Evolutionary conservation across 164 flowering plant species (phyloP).

Genomic region (Chimonanthus praecox): DNA sequence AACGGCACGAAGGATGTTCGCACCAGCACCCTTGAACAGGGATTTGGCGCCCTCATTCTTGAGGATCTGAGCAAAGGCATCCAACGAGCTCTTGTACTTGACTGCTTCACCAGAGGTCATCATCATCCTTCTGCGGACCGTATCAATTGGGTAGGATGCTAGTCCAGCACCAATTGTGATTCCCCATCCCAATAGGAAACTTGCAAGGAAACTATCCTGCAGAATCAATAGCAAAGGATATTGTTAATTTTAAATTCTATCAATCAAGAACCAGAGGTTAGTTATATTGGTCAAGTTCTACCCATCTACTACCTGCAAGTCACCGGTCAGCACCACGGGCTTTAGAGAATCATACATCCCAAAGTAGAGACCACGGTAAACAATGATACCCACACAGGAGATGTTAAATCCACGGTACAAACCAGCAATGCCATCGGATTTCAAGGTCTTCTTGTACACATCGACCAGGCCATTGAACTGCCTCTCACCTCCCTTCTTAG

Average conservation of each 20-base stretch:
- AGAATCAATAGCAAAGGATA: constrained; percentile 1
- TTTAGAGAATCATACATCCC: constrained; percentile 20
- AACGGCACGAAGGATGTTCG: constrained; percentile 44
- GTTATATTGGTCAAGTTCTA: no score
- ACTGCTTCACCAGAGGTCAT: constrained; percentile 48
- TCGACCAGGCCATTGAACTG: constrained; percentile 17
- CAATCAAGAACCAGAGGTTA: not conserved
- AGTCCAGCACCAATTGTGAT: constrained; percentile 51
- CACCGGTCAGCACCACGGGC: constrained; percentile 12
- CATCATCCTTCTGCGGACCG: constrained; percentile 47
- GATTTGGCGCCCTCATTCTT: constrained; percentile 42
- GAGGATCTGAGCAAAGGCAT: constrained; percentile 31
- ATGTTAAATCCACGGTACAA: constrained; percentile 22
- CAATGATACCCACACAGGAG: constrained; percentile 19
- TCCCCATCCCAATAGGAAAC: constrained; percentile 47
- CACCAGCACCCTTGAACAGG: constrained; percentile 50
- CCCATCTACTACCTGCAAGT: constrained; percentile 3
- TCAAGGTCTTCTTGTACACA: constrained; percentile 17
- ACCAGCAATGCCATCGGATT: constrained; percentile 17
- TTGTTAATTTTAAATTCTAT: not conserved
- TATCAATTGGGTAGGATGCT: constrained; percentile 45
- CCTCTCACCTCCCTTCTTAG: constrained; percentile 21
- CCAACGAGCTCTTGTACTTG: constrained; percentile 42
- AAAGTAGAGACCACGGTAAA: constrained; percentile 19
- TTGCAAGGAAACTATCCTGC: constrained; percentile 44